Base-by-base conservation (phyloP, 164 flowering plant genomes). In the Liriodendron chinense region DNA sequence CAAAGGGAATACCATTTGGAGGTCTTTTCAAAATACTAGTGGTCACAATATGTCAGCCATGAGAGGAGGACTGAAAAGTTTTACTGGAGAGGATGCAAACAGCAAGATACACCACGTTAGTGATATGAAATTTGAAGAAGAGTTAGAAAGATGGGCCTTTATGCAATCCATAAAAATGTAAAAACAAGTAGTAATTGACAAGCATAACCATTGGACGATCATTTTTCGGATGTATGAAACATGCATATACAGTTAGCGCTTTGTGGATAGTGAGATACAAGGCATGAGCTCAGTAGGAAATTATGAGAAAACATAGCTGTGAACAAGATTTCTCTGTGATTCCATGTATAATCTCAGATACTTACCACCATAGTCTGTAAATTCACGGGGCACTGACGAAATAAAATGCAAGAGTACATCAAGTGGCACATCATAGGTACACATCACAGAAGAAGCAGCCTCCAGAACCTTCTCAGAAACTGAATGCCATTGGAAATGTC, bases 321-420 rank as follows among this genome's bases (percentile, higher is more conserved):
- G 24, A 21, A 63, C 23, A 22, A 63, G 9, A n/a, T n/a, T 53
- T 53, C 59, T 53, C 16, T 53, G 13, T 53, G 59, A 16, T 12
- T 12, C 43, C 10, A 20, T 23, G 2, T 24, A 61, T 91, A 12
- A 3, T 9, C 25, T 61, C 20, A 70, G 18, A 23, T 7, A 24
- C 75, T 69, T 88, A 96, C 99, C 98, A 78, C 88, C 89, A 85
- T 16, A 74, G 82, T 89, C 92, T 77, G 92, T 89, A 72, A 86
- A 87, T 76, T 94, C 98, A 23, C 89, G 88, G 21, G 98, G 97
- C 61, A 96, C 47, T 47, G 90, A 70, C 65, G 93, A 83, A 84
- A 96, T 66, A 78, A 96, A 96, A 76, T 84, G 84, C 81, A 90
- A 72, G 69, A 96, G 85, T 26, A 81, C 79, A 81, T 89, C 97